Base-by-base conservation (phyloP, 1,139 yeast species). In the Pneumocystis murina region DNA sequence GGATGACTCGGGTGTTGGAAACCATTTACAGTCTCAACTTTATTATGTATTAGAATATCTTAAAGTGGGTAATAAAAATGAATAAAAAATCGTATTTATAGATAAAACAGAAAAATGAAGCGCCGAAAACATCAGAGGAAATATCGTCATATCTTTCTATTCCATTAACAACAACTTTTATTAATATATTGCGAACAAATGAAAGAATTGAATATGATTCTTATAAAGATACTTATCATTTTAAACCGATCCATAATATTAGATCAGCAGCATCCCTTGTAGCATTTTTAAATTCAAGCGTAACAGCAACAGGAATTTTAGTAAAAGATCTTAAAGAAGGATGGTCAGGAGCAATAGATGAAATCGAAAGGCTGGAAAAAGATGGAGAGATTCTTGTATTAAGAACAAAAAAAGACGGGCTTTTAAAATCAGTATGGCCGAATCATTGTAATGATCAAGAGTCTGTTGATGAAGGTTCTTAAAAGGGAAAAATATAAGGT, bases 271-370 rank as follows among this genome's bases (percentile, higher is more conserved):
- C 84, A 65, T 96, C 89, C 68, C 77, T 94, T 67, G 74, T 94
- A 64, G 80, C 83, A 66, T 86, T 85, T 69, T 78, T 94, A 66
- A 81, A 91, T 70, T 79, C 84, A 33, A 97, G 90, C 75, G 85
- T 87, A 1, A 88, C 96, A 1, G 90, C 88, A 73, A 88, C 85
- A 71, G 98, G 98, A 2, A 81, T 87, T 1, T 79, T 90, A 0
- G 96, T 92, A 39, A 88, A 88, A 71, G 96, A 91, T 71, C 79
- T 94, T 66, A 86, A 85, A 71, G 99, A 94, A 72, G 98, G 98
- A 28, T 94, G 99, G 99, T 82, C 87, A 62, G 95, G 91, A n/a
- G 91, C 96, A 72, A 74, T 86, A 61, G 83, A 82, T 6, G 87
- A 94, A 0, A 83, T 92, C 38, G 84, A 84, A 62, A 84, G 85